Conservation (phyloP, 768 basidiomycete genomes). For the Mycena amicta region DNA sequence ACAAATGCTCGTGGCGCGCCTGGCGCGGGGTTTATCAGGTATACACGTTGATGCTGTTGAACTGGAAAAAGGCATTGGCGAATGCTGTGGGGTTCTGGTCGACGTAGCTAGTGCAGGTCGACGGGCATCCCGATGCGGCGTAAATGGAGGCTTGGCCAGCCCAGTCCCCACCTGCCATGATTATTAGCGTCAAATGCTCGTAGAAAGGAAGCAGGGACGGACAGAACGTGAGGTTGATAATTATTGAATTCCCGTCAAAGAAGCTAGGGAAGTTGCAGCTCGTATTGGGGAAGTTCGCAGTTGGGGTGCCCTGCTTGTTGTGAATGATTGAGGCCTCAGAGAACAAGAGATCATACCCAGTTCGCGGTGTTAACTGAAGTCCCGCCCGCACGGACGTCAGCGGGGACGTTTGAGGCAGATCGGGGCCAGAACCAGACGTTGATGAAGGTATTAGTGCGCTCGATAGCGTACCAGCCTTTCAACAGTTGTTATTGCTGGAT, state of each 20-base stretch:
- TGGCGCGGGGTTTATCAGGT: no score
- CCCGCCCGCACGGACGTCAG: conserved; percentile 46
- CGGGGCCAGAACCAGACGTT: conserved; percentile 77
- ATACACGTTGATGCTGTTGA: conserved; percentile 35
- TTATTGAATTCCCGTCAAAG: conserved; percentile 61
- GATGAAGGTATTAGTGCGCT: conserved; percentile 57
- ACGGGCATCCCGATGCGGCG: conserved; percentile 51
- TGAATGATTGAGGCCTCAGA: background rate
- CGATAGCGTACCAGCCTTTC: conserved; percentile 60
- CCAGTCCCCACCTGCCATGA: conserved; percentile 54
- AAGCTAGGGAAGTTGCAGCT: conserved; percentile 58
- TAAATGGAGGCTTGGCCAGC: conserved; percentile 48
- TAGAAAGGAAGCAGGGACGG: conserved; percentile 25
- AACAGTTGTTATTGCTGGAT: no score
- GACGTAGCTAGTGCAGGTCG: conserved; percentile 57
- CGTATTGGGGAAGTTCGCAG: conserved; percentile 62
- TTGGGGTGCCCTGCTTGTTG: conserved; percentile 54
- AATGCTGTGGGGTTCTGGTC: conserved; percentile 70
- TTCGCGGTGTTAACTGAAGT: conserved; percentile 46
- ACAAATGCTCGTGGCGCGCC: background rate
- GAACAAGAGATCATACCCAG: conserved; percentile 45
- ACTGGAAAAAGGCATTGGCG: conserved; percentile 69
- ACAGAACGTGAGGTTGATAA: conserved; percentile 75
- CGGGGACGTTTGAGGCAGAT: conserved; percentile 42
- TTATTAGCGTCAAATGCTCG: background rate